Conservation (phyloP, 441 rosid genomes). For the Omphalea diandra region DNA sequence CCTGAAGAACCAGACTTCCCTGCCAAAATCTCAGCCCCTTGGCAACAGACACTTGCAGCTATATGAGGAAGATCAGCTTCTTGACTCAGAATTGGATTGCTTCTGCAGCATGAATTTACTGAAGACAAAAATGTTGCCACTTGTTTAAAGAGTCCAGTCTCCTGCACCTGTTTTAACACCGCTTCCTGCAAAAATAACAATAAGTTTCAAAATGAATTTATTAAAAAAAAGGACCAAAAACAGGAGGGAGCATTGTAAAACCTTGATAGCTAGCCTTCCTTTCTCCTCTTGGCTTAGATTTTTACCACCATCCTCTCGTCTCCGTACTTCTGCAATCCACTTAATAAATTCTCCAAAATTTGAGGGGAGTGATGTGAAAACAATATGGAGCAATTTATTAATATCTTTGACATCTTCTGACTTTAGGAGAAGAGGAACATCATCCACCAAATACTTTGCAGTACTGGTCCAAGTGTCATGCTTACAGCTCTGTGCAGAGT, state of each 20-base stretch:
- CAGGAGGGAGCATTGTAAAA: slow-evolving; percentile 13
- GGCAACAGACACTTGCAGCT: slow-evolving; percentile 50
- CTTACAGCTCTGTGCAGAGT: slow-evolving; percentile 26
- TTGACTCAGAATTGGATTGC: slow-evolving; percentile 24
- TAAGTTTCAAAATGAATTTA: not conserved
- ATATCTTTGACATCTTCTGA: slow-evolving; percentile 63
- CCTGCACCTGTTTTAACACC: too few species aligned
- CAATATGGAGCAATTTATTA: slow-evolving; percentile 39
- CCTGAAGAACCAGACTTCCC: slow-evolving; percentile 39
- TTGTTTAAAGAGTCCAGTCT: too few species aligned
- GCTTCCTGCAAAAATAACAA: slow-evolving; percentile 6
- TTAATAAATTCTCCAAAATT: slow-evolving; percentile 69
- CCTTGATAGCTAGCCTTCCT: slow-evolving; percentile 69
- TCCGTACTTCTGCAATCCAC: slow-evolving; percentile 83
- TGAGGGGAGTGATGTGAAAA: slow-evolving; percentile 64
- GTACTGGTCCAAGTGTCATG: too few species aligned
- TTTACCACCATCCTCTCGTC: slow-evolving; percentile 57
- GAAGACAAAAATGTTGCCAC: too few species aligned
- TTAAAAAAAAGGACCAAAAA: slow-evolving; percentile 7
- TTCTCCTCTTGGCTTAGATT: slow-evolving; percentile 75
- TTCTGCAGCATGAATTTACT: too few species aligned
- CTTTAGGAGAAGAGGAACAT: slow-evolving; percentile 65
- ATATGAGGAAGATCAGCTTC: slow-evolving; percentile 46
- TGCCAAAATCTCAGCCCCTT: slow-evolving; percentile 59
- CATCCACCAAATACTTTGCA: slow-evolving; percentile 38